phyloP scores from a whole-genome alignment of 768 basidiomycete species.

The Boletus huronensis region DNA sequence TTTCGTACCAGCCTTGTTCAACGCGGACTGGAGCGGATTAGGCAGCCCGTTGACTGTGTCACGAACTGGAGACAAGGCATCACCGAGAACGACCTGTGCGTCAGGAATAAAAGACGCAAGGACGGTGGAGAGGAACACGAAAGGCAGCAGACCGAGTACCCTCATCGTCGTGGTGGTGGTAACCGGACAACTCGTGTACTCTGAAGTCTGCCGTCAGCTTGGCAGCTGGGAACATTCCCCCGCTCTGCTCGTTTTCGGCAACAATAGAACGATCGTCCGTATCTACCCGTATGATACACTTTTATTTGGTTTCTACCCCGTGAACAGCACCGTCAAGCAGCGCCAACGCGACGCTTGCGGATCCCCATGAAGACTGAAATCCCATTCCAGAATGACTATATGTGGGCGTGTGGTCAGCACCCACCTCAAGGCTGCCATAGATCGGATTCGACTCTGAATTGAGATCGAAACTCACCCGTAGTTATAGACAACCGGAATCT shows the following conservation, averaged over 20 bases:
- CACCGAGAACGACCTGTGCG: constrained; percentile 43
- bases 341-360: constrained; percentile 46
- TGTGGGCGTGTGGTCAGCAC: neutral
- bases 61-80: constrained; percentile 19
- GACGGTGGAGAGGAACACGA: constrained; percentile 35
- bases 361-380: constrained; percentile 65
- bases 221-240: neutral
- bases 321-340: constrained; percentile 44
- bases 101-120: constrained; percentile 40
- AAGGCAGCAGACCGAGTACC: constrained; percentile 32
- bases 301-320: neutral
- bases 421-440: too few relatives aligned
- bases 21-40: constrained; percentile 41
- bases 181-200: neutral
- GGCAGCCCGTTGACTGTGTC: constrained; percentile 35
- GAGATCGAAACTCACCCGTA: constrained; percentile 50
- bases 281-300: neutral
- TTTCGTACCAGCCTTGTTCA: constrained; percentile 42
- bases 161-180: constrained; percentile 36
- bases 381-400: constrained; percentile 62
- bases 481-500: constrained; percentile 55
- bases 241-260: neutral
- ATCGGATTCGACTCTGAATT: neutral
- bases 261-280: neutral
- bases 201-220: neutral